phyloP scores from a whole-genome alignment of 768 basidiomycete genomes.

The Termitomyces sp. region DNA sequence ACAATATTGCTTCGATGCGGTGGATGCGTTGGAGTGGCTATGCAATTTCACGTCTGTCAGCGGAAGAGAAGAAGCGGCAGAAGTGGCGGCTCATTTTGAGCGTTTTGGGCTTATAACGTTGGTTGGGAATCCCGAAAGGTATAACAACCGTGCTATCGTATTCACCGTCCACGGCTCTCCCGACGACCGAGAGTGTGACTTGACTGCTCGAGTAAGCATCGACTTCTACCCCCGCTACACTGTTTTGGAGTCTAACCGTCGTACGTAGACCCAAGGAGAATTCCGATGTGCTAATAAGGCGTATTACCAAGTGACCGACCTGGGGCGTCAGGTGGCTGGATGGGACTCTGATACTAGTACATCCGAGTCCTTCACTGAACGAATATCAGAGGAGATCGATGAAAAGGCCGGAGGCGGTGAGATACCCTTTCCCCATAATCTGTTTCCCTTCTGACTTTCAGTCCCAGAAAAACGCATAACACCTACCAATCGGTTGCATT shows the following conservation, averaged over 20 bases:
- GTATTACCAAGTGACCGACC: slow-evolving; percentile 15
- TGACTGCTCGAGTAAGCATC: slow-evolving; percentile 2
- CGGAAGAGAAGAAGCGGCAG: slow-evolving; percentile 76
- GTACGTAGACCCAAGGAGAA: slow-evolving; percentile 14
- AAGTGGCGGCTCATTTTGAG: slow-evolving; percentile 78
- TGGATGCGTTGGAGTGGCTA: slow-evolving; percentile 73
- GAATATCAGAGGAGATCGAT: slow-evolving; percentile 7
- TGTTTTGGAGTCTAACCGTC: neutral
- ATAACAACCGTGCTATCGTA: slow-evolving; percentile 58
- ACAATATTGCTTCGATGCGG: slow-evolving; percentile 58
- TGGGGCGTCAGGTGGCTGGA: slow-evolving; percentile 14
- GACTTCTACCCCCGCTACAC: neutral
- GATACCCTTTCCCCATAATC: neutral
- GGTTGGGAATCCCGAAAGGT: slow-evolving; percentile 61
- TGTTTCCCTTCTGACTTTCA: neutral
- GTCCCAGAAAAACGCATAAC: neutral
- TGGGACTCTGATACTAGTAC: slow-evolving; percentile 2
- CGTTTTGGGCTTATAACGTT: slow-evolving; percentile 67
- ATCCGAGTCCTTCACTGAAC: neutral
- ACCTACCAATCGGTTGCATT: slow-evolving; percentile 4
- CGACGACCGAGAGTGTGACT: slow-evolving; percentile 2
- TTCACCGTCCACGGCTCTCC: slow-evolving; percentile 45
- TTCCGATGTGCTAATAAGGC: slow-evolving; percentile 16
- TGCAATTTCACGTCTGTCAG: slow-evolving; percentile 77
- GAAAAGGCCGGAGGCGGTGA: slow-evolving; percentile 3